phyloP scores from a whole-genome alignment of 176 grass and related monocot genomes.

The Aegilops umbellulata region DNA sequence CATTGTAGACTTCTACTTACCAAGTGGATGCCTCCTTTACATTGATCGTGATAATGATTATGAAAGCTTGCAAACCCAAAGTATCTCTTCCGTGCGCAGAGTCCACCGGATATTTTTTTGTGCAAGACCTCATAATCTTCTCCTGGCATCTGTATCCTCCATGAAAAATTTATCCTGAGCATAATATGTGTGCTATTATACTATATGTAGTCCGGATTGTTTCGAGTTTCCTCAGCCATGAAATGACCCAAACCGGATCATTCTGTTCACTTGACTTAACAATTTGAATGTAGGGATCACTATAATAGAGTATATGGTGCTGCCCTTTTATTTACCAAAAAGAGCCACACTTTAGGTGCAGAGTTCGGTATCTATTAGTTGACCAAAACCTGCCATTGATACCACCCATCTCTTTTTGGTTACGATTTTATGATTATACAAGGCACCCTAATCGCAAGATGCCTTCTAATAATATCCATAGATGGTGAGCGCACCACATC shows the following conservation, averaged over 20 bases:
- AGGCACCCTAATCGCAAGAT: slow-evolving; percentile 32
- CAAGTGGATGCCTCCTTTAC: slow-evolving; percentile 45
- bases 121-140: slow-evolving; percentile 33
- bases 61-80: slow-evolving; percentile 35
- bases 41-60: slow-evolving; percentile 23
- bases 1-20: slow-evolving; percentile 35
- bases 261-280: background rate
- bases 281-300: slow-evolving; percentile 2
- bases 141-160: slow-evolving; percentile 32
- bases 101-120: slow-evolving; percentile 48
- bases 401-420: background rate
- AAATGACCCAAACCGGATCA: slow-evolving; percentile 9
- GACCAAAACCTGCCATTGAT: slow-evolving; percentile 35
- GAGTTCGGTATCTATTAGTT: slow-evolving; percentile 21
- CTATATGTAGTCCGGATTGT: background rate
- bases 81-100: slow-evolving; percentile 46
- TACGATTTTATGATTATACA: slow-evolving; percentile 17
- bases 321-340: slow-evolving; percentile 12
- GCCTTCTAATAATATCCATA: slow-evolving; percentile 53
- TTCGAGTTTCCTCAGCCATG: slow-evolving; percentile 1
- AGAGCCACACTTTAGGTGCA: background rate
- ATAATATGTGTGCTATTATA: background rate
- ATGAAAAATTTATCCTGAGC: background rate
- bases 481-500: slow-evolving; percentile 45
- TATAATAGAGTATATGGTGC: background rate